phyloP scores from a whole-genome alignment of 495 filamentous ascomycete genomes.

The Daldinia loculata region DNA sequence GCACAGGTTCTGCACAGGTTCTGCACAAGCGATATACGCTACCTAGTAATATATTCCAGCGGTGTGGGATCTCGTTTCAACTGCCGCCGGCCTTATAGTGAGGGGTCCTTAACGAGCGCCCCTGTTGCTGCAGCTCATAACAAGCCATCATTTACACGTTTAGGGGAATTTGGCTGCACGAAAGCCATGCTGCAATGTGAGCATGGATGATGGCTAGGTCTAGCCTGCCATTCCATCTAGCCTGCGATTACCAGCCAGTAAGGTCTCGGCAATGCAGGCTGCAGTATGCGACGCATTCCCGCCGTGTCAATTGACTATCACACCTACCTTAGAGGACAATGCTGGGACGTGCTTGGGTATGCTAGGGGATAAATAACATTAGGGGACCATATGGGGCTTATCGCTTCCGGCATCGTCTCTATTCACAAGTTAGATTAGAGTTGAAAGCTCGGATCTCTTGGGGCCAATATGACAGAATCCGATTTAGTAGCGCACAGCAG shows the following conservation, averaged over 20 bases:
- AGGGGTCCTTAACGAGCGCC: conserved; percentile 29
- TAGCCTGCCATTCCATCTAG: not conserved
- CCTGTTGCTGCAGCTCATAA: conserved; percentile 32
- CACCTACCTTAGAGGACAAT: not conserved
- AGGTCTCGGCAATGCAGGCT: conserved; percentile 41
- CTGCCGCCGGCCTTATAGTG: conserved; percentile 41
- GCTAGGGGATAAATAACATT: not conserved
- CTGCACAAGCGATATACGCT: conserved; percentile 14
- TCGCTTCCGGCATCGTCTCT: conserved; percentile 17
- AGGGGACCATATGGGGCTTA: not conserved
- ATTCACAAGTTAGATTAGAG: conserved; percentile 23
- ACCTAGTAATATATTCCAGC: conserved; percentile 37
- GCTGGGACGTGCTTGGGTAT: not conserved
- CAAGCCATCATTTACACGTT: conserved; percentile 23
- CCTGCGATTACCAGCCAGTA: conserved; percentile 25
- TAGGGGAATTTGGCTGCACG: conserved; percentile 43
- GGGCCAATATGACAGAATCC: conserved; percentile 35
- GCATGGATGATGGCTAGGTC: conserved; percentile 29
- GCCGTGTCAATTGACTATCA: conserved; percentile 25
- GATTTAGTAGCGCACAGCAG: conserved; percentile 33
- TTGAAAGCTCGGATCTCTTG: conserved; percentile 35
- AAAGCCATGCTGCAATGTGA: conserved; percentile 33
- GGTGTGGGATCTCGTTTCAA: conserved; percentile 45
- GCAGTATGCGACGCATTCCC: conserved; percentile 37
- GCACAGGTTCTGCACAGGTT: conserved; percentile 37